Evolutionary conservation across 1,284 basidiomycete genomes (phyloP).

Genomic region (Ceraceosorus bombacis): DNA sequence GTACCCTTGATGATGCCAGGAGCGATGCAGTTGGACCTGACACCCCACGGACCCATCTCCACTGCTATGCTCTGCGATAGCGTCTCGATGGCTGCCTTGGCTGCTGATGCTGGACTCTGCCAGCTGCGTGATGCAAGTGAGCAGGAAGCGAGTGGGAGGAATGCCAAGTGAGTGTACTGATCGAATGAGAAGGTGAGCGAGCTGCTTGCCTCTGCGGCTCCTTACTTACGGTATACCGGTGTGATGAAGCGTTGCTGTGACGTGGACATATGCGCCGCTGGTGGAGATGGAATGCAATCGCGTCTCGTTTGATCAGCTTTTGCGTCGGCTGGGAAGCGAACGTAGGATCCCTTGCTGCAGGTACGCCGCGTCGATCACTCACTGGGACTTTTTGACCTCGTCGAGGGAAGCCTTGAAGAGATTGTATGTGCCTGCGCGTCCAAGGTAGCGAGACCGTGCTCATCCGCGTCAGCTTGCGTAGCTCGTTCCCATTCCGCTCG

Average conservation of each 20-base stretch:
- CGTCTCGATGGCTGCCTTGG: slow-evolving; percentile 89
- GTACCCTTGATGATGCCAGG: slow-evolving; percentile 78
- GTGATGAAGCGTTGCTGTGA: slow-evolving; percentile 85
- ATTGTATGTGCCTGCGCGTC: neutral
- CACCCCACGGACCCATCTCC: slow-evolving; percentile 54
- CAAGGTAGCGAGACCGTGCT: no score
- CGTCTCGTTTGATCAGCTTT: no score
- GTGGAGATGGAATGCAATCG: no score
- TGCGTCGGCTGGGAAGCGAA: no score
- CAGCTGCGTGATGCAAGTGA: slow-evolving; percentile 48
- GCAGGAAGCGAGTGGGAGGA: no score
- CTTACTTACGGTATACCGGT: slow-evolving; percentile 60
- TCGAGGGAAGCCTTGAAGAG: slow-evolving; percentile 30
- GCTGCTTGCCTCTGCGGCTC: no score
- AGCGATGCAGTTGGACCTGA: slow-evolving; percentile 83
- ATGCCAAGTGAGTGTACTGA: no score
- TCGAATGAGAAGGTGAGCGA: no score
- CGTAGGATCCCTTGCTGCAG: no score
- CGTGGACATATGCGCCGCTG: slow-evolving; percentile 63
- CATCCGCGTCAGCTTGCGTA: neutral
- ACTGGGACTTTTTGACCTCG: slow-evolving; percentile 49
- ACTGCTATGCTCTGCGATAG: slow-evolving; percentile 74
- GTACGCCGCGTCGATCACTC: slow-evolving; percentile 50
- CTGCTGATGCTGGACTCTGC: slow-evolving; percentile 86
- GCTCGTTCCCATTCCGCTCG: slow-evolving; percentile 42